A percentile compares a stretch with the other conserved stretches of the same genome.
phyloP scores from a whole-genome alignment of 2,329 filamentous ascomycete species.

The Neonectria faginata region DNA sequence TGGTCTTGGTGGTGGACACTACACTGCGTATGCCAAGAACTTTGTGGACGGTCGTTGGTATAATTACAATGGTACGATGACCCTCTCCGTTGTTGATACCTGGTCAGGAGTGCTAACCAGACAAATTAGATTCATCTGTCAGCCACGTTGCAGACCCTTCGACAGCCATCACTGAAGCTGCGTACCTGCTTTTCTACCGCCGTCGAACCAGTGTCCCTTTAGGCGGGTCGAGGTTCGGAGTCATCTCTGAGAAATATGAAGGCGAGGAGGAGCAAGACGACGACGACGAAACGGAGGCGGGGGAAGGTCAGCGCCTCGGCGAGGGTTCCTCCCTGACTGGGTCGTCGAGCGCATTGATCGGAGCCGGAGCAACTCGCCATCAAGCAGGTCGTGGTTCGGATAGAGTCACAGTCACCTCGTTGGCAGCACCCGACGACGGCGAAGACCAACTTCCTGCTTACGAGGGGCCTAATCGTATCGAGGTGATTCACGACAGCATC shows the following conservation, averaged over 20 bases:
- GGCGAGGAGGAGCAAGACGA: slow-evolving; percentile 59
- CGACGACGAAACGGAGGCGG: slow-evolving; percentile 64
- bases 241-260: slow-evolving; percentile 74
- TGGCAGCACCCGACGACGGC: slow-evolving; percentile 40
- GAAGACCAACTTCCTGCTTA: slow-evolving; percentile 52
- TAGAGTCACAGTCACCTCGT: slow-evolving; percentile 51
- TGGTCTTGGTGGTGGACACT: slow-evolving; percentile 92
- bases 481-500: slow-evolving; percentile 56
- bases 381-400: slow-evolving; percentile 68
- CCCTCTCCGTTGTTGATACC: not conserved
- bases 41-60: slow-evolving; percentile 93
- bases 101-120: slow-evolving; percentile 54
- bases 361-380: slow-evolving; percentile 80
- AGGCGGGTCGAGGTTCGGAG: slow-evolving; percentile 80
- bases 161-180: slow-evolving; percentile 77
- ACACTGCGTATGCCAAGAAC: slow-evolving; percentile 94
- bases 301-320: slow-evolving; percentile 90
- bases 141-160: slow-evolving; percentile 69
- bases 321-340: slow-evolving; percentile 85
- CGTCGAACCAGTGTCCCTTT: slow-evolving; percentile 81
- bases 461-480: slow-evolving; percentile 37
- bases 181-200: slow-evolving; percentile 96
- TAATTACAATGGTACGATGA: slow-evolving; percentile 87
- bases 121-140: slow-evolving; percentile 76
- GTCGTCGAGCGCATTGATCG: slow-evolving; percentile 88